Evolutionary conservation across 805 yeast genomes (phyloP), one percentile per base, ranked within the genome.

Genomic region (Saccharomycopsis sp.): DNA sequence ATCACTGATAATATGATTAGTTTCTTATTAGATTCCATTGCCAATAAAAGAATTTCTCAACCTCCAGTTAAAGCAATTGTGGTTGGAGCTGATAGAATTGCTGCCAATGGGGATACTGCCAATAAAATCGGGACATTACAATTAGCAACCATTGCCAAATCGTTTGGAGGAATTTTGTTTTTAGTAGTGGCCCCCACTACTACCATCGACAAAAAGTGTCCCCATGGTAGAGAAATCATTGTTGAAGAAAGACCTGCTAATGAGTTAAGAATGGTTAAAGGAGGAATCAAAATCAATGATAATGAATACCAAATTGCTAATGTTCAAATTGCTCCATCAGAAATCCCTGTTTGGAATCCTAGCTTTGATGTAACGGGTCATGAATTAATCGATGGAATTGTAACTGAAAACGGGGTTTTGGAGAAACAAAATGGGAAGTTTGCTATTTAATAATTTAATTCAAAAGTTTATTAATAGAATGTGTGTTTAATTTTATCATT

Each of bases 81-180:
- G 41, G 95, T 85, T 3, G 98, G 98, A 34, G 96, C 97, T 12
- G 98, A 89, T 56, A 72, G 98, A 57, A 81, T 89, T 29, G 96
- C 88, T 3, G 67, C 70, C 21, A 89, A 89, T 56, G 98, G 98
- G 39, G 98, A 89, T 55, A 77, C 95, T 23, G 97, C 97, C 1
- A 89, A 89, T 62, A 89, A 89, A 62, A 89, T 89, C 38, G 98
- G 98, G 18, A 92, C 97, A 0, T 84, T 76, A 61, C 96, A 88
- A 61, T 62, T 89, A 48, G 81, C 96, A 0, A 66, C 79, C 10
- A 63, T 86, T 43, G 79, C 94, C 15, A 70, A 78, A 44, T 65
- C 63, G 46, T 72, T 72, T 39, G 70, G 70, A 41, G 78, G 74
- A 5, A 76, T 88, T 51, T 80, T 79, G 54, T 89, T 92, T 52